Percentiles rank a stretch among this genome's conserved stretches.
phyloP scores from a whole-genome alignment of 2,329 filamentous ascomycete genomes.

The Penicillium sclerotigenum region DNA sequence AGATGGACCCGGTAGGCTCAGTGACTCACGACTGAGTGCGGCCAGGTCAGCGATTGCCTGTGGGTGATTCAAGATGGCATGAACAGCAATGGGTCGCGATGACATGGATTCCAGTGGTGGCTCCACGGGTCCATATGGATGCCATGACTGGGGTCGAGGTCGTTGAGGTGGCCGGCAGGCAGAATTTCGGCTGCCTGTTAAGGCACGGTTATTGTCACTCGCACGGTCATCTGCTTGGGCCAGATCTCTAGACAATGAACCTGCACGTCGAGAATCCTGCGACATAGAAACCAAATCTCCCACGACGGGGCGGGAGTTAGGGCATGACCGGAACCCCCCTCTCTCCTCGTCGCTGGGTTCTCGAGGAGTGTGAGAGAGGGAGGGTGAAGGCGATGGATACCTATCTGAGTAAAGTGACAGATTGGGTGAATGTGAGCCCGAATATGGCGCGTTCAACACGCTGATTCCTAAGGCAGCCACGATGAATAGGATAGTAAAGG shows the following conservation, averaged over 20 bases:
- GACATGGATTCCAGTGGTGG: slow-evolving; percentile 30
- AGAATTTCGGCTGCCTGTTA: slow-evolving; percentile 12
- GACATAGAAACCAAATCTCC: slow-evolving; percentile 41
- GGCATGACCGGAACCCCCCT: slow-evolving; percentile 41
- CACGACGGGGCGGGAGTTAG: slow-evolving; percentile 27
- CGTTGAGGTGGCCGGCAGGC: slow-evolving; percentile 27
- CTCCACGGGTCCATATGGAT: slow-evolving; percentile 36
- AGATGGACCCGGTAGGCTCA: slow-evolving; percentile 21
- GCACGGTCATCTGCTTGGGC: slow-evolving; percentile 20
- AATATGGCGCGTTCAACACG: slow-evolving; percentile 35
- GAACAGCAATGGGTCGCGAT: slow-evolving; percentile 40
- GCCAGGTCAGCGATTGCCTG: slow-evolving; percentile 20
- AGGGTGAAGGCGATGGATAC: slow-evolving; percentile 27
- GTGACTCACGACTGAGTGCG: slow-evolving; percentile 22
- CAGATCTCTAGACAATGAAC: slow-evolving; percentile 30
- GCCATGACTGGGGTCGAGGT: slow-evolving; percentile 35
- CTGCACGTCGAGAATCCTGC: slow-evolving; percentile 32
- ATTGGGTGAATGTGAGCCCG: slow-evolving; percentile 31
- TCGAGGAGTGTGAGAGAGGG: slow-evolving; percentile 39
- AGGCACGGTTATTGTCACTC: slow-evolving; percentile 25
- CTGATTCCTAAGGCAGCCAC: slow-evolving; percentile 43
- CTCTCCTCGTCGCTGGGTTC: slow-evolving; percentile 36
- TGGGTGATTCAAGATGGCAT: slow-evolving; percentile 42
- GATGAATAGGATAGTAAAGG: slow-evolving; percentile 23
- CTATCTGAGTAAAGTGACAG: slow-evolving; percentile 30